phyloP scores from a whole-genome alignment of 1,284 basidiomycete genomes.

The Pseudozyma sp. region DNA sequence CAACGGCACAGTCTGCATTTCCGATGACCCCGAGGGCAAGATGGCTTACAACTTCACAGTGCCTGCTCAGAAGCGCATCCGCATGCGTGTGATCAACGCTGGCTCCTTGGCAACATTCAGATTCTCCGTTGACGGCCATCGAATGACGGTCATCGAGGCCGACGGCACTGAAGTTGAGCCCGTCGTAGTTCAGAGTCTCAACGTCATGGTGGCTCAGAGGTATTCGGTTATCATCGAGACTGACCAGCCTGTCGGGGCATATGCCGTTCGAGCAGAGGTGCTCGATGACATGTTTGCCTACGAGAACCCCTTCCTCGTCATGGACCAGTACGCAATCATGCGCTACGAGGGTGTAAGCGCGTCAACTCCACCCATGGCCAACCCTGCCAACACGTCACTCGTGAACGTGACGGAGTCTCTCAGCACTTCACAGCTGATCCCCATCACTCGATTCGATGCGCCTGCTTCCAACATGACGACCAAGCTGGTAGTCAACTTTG shows the following conservation, averaged over 20 bases:
- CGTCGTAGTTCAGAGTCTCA: conserved; percentile 69
- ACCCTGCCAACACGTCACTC: conserved; percentile 19
- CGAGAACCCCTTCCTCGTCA: conserved; percentile 69
- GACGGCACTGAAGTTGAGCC: conserved; percentile 72
- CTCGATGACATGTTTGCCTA: conserved; percentile 70
- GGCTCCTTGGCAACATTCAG: conserved; percentile 45
- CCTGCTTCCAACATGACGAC: conserved; percentile 45
- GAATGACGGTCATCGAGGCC: conserved; percentile 72
- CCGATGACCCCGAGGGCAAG: conserved; percentile 27
- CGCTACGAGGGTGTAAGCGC: conserved; percentile 66
- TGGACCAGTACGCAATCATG: conserved; percentile 67
- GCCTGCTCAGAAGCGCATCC: conserved; percentile 70
- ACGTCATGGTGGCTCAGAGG: conserved; percentile 71
- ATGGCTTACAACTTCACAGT: conserved; percentile 52
- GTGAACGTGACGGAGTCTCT: conserved; percentile 29
- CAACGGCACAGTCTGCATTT: conserved; percentile 44
- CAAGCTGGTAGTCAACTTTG: conserved; percentile 45
- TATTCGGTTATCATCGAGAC: conserved; percentile 71
- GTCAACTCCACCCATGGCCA: conserved; percentile 46
- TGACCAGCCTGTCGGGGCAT: conserved; percentile 47
- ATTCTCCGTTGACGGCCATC: conserved; percentile 72
- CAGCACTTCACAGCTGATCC: conserved; percentile 35
- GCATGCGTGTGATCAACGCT: conserved; percentile 72
- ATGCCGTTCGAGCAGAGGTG: conserved; percentile 63
- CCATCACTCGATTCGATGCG: conserved; percentile 29